Evolutionary conservation across 1,284 basidiomycete genomes (phyloP).

Genomic region (Testicularia cyperi): DNA sequence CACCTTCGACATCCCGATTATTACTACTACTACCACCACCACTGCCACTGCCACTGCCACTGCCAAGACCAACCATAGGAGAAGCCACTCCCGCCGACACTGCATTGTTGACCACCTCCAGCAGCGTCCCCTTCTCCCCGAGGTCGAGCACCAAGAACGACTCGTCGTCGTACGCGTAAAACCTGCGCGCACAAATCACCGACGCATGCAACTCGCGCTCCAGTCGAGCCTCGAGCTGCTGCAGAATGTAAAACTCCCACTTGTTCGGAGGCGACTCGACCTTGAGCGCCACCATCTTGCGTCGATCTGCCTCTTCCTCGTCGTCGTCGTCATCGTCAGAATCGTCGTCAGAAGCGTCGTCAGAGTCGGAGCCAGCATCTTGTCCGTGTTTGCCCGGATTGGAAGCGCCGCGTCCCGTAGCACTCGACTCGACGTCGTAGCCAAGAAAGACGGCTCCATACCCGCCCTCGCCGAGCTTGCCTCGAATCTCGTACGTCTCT

Average conservation of each 20-base stretch:
- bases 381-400: constrained; percentile 2
- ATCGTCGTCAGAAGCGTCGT: neutral
- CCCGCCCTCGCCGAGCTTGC: constrained; percentile 94
- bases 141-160: constrained; percentile 85
- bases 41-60: no score
- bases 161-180: constrained; percentile 68
- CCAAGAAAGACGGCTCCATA: constrained; percentile 91
- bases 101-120: constrained; percentile 83
- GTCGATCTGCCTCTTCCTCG: constrained; percentile 68
- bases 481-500: constrained; percentile 63
- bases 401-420: constrained; percentile 1
- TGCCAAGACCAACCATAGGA: no score
- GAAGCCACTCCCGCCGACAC: constrained; percentile 63
- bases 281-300: constrained; percentile 78
- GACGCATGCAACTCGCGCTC: constrained; percentile 18
- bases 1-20: no score
- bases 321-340: constrained; percentile 47
- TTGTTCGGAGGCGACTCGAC: constrained; percentile 82
- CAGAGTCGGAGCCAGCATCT: constrained; percentile 4
- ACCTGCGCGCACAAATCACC: constrained; percentile 47
- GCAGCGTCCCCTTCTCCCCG: constrained; percentile 85
- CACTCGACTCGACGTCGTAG: constrained; percentile 60
- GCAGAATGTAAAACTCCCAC: constrained; percentile 91
- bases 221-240: constrained; percentile 67
- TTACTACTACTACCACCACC: no score